Evolutionary conservation across 164 flowering plant genomes (phyloP).

Genomic region (Piper betle): DNA sequence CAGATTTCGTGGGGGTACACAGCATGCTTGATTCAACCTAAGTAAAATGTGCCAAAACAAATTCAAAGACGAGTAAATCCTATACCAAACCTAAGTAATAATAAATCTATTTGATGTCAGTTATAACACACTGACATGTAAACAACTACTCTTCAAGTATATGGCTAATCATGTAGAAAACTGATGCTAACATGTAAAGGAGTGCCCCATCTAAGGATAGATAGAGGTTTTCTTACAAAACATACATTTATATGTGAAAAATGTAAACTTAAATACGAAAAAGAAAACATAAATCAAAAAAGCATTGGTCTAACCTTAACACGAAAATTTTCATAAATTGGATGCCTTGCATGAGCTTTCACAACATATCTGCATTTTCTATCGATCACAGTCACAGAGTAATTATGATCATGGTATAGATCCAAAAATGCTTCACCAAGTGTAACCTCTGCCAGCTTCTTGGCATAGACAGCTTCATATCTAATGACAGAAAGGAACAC

Average conservation of each 20-base stretch:
- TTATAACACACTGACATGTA: no score
- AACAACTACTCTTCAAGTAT: no score
- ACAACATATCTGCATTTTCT: slow-evolving; percentile 50
- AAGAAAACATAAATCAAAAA: not conserved
- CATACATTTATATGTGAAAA: not conserved
- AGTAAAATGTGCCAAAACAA: no score
- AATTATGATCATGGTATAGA: slow-evolving; percentile 59
- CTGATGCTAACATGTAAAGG: not conserved
- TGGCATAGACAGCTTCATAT: slow-evolving; percentile 70
- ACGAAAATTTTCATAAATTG: slow-evolving; percentile 90
- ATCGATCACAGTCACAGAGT: slow-evolving; percentile 80
- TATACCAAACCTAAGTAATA: no score
- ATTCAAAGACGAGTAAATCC: no score
- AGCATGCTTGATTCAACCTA: no score
- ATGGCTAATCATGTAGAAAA: not conserved
- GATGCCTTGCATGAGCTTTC: slow-evolving; percentile 75
- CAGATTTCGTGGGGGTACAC: no score
- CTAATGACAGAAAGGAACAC: slow-evolving; percentile 20
- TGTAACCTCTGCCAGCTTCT: slow-evolving; percentile 62
- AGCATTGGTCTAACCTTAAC: slow-evolving; percentile 51
- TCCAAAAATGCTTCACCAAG: slow-evolving; percentile 64
- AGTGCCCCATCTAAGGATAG: no score
- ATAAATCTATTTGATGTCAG: no score
- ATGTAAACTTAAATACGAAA: no score
- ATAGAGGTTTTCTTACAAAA: no score